Conservation (phyloP, 495 filamentous ascomycete species). For the Lindgomyces ingoldianus region DNA sequence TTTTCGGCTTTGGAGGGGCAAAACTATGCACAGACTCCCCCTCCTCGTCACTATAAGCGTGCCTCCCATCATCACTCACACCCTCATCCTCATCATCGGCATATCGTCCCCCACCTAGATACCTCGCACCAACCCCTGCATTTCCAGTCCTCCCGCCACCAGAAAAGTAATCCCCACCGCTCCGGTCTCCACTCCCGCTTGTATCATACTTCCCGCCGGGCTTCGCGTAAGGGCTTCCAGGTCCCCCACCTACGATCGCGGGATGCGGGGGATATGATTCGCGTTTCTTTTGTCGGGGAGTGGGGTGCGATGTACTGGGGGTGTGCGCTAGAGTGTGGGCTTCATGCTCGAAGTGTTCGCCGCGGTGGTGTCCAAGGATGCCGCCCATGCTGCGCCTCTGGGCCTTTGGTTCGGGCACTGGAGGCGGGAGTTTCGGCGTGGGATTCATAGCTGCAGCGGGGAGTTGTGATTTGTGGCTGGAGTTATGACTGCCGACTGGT, state of each 20-base stretch:
- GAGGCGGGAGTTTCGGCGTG: slow-evolving; percentile 19
- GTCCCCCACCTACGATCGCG: slow-evolving; percentile 30
- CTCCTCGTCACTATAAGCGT: slow-evolving; percentile 1
- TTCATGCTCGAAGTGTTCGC: slow-evolving; percentile 23
- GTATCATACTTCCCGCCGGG: not conserved
- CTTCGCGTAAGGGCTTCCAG: slow-evolving; percentile 16
- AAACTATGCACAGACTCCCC: slow-evolving; percentile 18
- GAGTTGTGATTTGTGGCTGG: not conserved
- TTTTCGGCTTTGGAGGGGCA: slow-evolving; percentile 22
- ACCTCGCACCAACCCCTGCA: slow-evolving; percentile 31
- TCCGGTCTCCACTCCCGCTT: not conserved
- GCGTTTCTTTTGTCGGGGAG: slow-evolving; percentile 11
- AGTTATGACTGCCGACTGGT: not conserved
- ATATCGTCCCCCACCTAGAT: slow-evolving; percentile 31
- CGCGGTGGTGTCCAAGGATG: slow-evolving; percentile 30
- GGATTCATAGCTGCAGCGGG: not conserved
- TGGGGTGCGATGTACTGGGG: not conserved
- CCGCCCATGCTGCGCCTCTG: slow-evolving; percentile 33
- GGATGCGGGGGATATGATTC: slow-evolving; percentile 32
- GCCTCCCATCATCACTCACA: slow-evolving; percentile 10
- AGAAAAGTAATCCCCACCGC: slow-evolving; percentile 11
- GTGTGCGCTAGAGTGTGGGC: slow-evolving; percentile 20
- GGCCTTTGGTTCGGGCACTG: slow-evolving; percentile 5
- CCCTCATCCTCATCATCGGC: slow-evolving; percentile 24
- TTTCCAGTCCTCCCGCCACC: not conserved